Percentiles rank a stretch among this genome's conserved stretches.
Conservation (phyloP, 495 filamentous ascomycete genomes). For the Clohesyomyces aquaticus region DNA sequence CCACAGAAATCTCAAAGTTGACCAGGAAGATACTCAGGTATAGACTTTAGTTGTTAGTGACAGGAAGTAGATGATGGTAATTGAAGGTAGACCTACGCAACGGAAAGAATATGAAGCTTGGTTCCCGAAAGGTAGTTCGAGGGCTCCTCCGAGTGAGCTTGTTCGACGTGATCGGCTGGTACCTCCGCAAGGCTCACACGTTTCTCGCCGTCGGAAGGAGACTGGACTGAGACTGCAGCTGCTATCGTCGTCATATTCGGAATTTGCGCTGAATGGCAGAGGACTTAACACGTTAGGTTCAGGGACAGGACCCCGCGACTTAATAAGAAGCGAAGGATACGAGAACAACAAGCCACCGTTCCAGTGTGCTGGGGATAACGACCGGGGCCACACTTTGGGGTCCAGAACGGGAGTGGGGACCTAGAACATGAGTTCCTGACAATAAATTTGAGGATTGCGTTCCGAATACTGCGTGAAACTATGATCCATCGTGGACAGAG, state of each 20-base stretch:
- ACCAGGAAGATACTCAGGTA: conserved; percentile 60
- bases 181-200: not conserved
- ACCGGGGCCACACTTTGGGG: no score
- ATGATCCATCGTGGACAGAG: no score
- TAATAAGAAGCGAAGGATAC: no score
- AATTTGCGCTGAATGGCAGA: not conserved
- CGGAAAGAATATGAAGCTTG: conserved; percentile 7
- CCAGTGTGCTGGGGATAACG: no score
- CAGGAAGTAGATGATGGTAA: not conserved
- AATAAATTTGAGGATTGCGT: no score
- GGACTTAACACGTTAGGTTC: no score
- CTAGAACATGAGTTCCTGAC: no score
- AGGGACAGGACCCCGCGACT: no score
- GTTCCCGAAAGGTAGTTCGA: conserved; percentile 1
- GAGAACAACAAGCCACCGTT: no score
- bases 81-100: conserved; percentile 1
- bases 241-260: not conserved
- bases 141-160: not conserved
- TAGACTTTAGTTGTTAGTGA: conserved; percentile 51
- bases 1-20: conserved; percentile 65
- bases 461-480: no score
- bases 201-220: not conserved
- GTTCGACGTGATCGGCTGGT: not conserved
- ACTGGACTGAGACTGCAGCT: not conserved
- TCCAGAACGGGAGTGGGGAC: no score